These are phyloP conservation scores for Scutellaria minor DNA, from an alignment of 257 asterid species.

Conservation along the genomic window DNA sequence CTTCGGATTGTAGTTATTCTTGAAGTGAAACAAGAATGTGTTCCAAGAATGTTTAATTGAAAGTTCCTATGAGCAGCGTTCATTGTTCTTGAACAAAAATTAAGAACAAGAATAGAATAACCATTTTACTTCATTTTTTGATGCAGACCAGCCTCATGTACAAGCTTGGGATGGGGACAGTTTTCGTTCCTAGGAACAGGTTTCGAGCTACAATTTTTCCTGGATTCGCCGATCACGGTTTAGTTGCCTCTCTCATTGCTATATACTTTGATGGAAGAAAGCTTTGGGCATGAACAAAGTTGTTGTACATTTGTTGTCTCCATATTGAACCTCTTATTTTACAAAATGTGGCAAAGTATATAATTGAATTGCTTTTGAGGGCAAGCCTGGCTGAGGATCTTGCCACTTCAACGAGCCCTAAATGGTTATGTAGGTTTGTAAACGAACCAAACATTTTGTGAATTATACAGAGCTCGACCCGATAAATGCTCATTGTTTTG, in stretches of 20 bases:
- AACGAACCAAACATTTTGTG: too few species aligned
- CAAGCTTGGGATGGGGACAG: constrained; percentile 66
- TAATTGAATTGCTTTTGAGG: neutral
- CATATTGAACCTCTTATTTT: constrained; percentile 1
- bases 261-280: constrained; percentile 74
- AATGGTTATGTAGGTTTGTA: too few species aligned
- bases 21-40: neutral
- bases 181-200: constrained; percentile 71
- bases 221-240: constrained; percentile 57
- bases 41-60: neutral
- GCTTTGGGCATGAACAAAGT: constrained; percentile 68
- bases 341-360: neutral
- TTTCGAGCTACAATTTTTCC: constrained; percentile 89
- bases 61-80: neutral
- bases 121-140: constrained; percentile 16
- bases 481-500: too few species aligned
- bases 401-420: neutral
- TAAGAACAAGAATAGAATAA: too few species aligned
- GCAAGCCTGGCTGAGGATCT: neutral
- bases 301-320: neutral
- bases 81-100: neutral
- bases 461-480: too few species aligned
- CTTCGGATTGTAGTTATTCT: neutral
- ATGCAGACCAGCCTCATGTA: constrained; percentile 93
- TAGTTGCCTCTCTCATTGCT: constrained; percentile 66